Base-by-base conservation (phyloP, 2,329 filamentous ascomycete species). In the Aspergillus pseudoglaucus region DNA sequence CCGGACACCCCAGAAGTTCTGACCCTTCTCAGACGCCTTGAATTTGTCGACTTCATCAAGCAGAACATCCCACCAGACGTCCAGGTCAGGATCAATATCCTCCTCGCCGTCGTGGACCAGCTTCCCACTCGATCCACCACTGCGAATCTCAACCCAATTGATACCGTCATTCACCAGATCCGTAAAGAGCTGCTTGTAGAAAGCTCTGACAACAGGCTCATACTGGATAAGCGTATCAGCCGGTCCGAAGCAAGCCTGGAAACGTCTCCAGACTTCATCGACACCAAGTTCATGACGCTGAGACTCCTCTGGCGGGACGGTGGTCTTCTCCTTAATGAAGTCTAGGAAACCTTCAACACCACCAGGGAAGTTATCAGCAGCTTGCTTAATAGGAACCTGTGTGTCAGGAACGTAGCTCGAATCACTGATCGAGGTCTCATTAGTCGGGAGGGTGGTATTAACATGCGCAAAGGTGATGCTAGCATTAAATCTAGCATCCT, bases 191-290 rank as follows among this genome's bases (percentile, higher is more conserved):
- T 80, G 77, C 32, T 79, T 80, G 49, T 95, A 72, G 60, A 89
- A 91, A 10, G 74, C 75, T 20, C 88, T 80, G 69, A 86, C 91
- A 53, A 95, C 85, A 12, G 90, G 89, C 67, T 95, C 90, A 68
- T 95, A 94, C 66, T 84, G 85, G 46, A 94, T 76, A 48, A 95
- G 79, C 12, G 81, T 83, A 35, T 79, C 79, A 20, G 90, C 76
- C 6, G 89, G 80, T 2, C 76, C 68, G 67, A 95, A 95, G 55
- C 83, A 86, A 37, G 79, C 80, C 47, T 72, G 72, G 68, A 95
- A 95, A 61, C 90, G 91, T 20, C 75, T 72, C 90, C 90, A 95
- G 46, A 94, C 83, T 49, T 85, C 85, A 63, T 93, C 84, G 14
- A 90, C 77, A 2, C 90, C 90, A 57, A 90, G 84, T 60, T 94